Conservation (phyloP, 192 early-diverging fungal species). For the Backusella parvicylindrica region DNA sequence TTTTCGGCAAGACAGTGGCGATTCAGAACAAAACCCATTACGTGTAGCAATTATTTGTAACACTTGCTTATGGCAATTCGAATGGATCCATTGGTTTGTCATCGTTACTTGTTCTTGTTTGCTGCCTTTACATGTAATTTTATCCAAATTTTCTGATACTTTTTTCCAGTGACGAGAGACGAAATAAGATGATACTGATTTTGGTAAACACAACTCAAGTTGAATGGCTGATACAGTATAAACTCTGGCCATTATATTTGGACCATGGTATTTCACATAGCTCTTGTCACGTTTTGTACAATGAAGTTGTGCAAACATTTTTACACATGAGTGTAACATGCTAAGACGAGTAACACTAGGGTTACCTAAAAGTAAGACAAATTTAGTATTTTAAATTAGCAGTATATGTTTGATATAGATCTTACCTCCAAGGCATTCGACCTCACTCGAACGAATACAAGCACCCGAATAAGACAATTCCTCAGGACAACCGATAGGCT, state of each 20-base stretch:
- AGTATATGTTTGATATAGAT: background rate
- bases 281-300: conserved; percentile 1
- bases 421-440: conserved; percentile 14
- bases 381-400: background rate
- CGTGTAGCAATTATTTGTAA: conserved; percentile 3
- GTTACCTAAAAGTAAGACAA: conserved; percentile 8
- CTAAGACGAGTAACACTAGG: conserved; percentile 5
- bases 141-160: background rate
- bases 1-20: background rate
- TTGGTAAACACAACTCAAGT: conserved; percentile 11
- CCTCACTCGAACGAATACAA: conserved; percentile 7
- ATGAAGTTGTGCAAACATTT: conserved; percentile 9
- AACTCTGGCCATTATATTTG: conserved; percentile 5
- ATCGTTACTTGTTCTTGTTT: background rate
- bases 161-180: background rate
- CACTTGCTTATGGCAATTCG: background rate
- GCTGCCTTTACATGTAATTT: background rate
- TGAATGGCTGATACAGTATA: conserved; percentile 10
- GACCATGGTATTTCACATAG: background rate
- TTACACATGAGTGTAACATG: conserved; percentile 16
- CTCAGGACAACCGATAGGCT: conserved; percentile 4
- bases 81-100: background rate
- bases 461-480: conserved; percentile 7
- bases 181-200: background rate
- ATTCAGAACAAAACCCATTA: conserved; percentile 1